A percentile compares a stretch with the other conserved stretches of the same genome.
Evolutionary conservation across 495 filamentous ascomycete species (phyloP).

Genomic region (Penicillium fimorum): DNA sequence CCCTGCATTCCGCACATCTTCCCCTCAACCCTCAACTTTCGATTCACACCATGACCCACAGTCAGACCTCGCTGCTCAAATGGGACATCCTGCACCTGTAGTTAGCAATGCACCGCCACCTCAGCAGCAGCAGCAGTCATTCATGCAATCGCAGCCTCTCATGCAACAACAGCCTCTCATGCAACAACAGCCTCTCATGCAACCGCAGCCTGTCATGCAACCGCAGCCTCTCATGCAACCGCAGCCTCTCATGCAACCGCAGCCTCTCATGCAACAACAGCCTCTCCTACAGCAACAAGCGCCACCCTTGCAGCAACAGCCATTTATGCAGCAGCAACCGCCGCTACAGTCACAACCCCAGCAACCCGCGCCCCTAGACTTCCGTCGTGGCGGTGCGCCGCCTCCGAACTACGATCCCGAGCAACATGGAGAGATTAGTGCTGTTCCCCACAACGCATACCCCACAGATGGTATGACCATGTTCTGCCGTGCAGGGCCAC

Average conservation of each 20-base stretch:
- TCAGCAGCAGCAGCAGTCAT: conserved; percentile 5
- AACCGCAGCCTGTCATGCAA: conserved; percentile 6
- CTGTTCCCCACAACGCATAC: conserved; percentile 88
- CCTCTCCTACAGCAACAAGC: not conserved
- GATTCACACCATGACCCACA: conserved; percentile 87
- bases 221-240: conserved; percentile 2
- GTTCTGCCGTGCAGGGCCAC: conserved; percentile 85
- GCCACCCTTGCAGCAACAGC: not conserved
- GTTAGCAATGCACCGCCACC: conserved; percentile 35
- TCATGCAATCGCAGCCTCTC: conserved; percentile 1
- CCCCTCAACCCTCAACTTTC: conserved; percentile 80
- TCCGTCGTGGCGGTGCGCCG: conserved; percentile 48
- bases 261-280: not conserved
- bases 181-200: conserved; percentile 10
- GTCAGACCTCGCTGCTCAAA: conserved; percentile 61
- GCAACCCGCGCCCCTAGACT: conserved; percentile 49
- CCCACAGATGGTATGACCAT: conserved; percentile 98
- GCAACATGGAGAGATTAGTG: conserved; percentile 62
- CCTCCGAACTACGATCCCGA: conserved; percentile 52
- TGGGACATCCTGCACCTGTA: conserved; percentile 55
- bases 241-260: not conserved
- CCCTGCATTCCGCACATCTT: conserved; percentile 89
- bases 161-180: conserved; percentile 5
- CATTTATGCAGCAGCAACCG: not conserved
- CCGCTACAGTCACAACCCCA: not conserved